Evolutionary conservation across 257 asterid genomes (phyloP), one percentile per base, ranked within the genome.

Genomic region (Solanum raphanifolium): DNA sequence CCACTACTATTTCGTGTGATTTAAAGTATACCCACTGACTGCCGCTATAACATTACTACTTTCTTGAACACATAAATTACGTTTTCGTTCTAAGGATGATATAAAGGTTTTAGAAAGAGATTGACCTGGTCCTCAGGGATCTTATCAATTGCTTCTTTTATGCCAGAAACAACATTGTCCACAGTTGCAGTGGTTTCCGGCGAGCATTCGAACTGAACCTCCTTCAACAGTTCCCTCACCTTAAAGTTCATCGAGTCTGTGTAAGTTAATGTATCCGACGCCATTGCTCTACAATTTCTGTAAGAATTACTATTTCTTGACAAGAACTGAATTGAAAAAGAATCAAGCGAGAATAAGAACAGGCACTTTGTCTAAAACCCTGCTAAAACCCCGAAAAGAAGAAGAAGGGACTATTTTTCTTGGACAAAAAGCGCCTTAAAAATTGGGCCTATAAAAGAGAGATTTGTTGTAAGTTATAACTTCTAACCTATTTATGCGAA

Each of bases 121-220:
- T n/a, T 71, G 82, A 95, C 99, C 94, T 89, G 94, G 58, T 90
- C 95, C 34, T 94, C 97, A 0, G 98, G 94, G 85, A 93, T 94
- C 35, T 88, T 78, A 85, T 86, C 62, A 68, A 97, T 93, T 85
- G 92, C 92, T 41, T 94, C 89, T 89, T 92, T 94, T 83, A 96
- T 92, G 71, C 92, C 87, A 13, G 93, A 91, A 83, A 97, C 94
- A 39, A 90, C 90, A 79, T 91, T 93, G 91, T 96, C 88, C 23
- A 96, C 88, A 16, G 90, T 86, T 76, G 89, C 73, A 32, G 94
- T 87, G 65, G 90, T 93, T 79, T 85, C 92, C 21, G 94, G 89
- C 10, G 98, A 92, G 90, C 94, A 90, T 23, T 96, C 98, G 21
- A 96, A 88, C 91, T 91, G 94, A 15, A 94, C 93, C 92, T 95